These are phyloP conservation scores for Trichoderma koningiopsis DNA, from an alignment of 2,329 filamentous ascomycete species.

Conservation along the genomic window DNA sequence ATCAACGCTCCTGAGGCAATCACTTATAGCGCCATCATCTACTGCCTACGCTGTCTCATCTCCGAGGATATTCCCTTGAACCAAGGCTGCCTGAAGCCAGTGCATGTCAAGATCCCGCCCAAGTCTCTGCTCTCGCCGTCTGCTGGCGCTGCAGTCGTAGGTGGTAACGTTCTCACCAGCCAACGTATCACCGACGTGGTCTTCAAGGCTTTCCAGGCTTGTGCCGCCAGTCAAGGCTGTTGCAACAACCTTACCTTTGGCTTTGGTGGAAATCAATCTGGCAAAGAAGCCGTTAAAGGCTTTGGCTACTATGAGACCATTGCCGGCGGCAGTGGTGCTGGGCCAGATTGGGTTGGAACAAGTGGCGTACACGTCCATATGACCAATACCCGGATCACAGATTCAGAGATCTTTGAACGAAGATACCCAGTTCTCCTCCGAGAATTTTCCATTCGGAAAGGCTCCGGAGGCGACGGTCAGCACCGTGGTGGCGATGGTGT, in stretches of 20 bases:
- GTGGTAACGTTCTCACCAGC: conserved; percentile 68
- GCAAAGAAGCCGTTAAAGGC: conserved; percentile 42
- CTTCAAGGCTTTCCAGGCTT: conserved; percentile 74
- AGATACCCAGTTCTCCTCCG: conserved; percentile 71
- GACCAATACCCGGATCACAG: conserved; percentile 79
- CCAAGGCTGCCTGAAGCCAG: conserved; percentile 77
- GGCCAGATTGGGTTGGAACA: conserved; percentile 52
- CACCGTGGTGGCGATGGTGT: conserved; percentile 74
- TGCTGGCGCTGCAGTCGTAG: conserved; percentile 76
- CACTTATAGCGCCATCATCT: conserved; percentile 84
- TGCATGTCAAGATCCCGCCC: conserved; percentile 72
- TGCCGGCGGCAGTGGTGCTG: conserved; percentile 67
- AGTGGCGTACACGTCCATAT: conserved; percentile 54
- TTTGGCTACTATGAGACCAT: conserved; percentile 64
- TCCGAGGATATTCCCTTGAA: conserved; percentile 81
- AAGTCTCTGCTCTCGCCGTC: conserved; percentile 75
- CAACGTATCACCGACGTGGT: conserved; percentile 50
- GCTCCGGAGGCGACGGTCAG: conserved; percentile 66
- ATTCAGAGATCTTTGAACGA: conserved; percentile 49
- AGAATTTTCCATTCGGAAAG: conserved; percentile 67
- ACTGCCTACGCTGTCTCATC: conserved; percentile 78
- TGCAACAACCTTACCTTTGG: conserved; percentile 86
- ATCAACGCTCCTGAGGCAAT: conserved; percentile 82
- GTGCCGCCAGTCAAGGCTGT: conserved; percentile 76
- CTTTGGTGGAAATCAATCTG: conserved; percentile 56